Evolutionary conservation across 352 stramenopile genomes (phyloP), one percentile per base, ranked within the genome.

Genomic region (Aphanomyces stellatus): DNA sequence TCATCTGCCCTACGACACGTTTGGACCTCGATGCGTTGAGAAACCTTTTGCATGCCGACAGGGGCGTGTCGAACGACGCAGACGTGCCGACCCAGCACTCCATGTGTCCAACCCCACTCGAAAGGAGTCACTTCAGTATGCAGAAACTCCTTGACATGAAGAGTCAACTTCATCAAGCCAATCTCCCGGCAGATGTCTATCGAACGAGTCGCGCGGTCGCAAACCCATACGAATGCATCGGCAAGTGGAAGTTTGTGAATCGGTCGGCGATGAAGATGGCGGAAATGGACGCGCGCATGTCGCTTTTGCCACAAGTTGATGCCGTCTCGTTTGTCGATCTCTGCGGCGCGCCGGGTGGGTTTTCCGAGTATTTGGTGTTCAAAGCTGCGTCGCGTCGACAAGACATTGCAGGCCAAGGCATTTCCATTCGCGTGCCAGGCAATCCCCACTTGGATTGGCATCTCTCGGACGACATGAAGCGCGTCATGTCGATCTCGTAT

Each of bases 211-310:
- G 75, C 72, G 7, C 41, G 28, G 1, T 40, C 87, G 41, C 74
- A 27, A 93, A 93, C 43, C 59, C 64, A 13, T 91, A 77, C 24
- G 82, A 93, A 63, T 42, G 61, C 11, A 46, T 93, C 19, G 85
- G 85, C 2, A 76, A 75, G 55, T 70, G 78, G 59, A 76, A 69
- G 5, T 93, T 93, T 37, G 65, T 93, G 57, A 91, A 91, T 51
- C 81, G 85, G 17, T 89, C 85, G 34, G 85, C 85, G 2, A 88
- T 93, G 80, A 93, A 93, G 59, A 71, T 93, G 48, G 85, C 79
- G 53, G 82, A 88, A 30, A 65, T 93, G 51, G 81, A 93, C 61
- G 71, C 82, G 51, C 59, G 89, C 10, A 88, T 90, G 37, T 22
- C 71, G 8, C 88, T 73, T 72, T 90, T 80, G 28, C 53, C 10